phyloP scores from a whole-genome alignment of 495 filamentous ascomycete genomes.

The Neurospora intermedia region DNA sequence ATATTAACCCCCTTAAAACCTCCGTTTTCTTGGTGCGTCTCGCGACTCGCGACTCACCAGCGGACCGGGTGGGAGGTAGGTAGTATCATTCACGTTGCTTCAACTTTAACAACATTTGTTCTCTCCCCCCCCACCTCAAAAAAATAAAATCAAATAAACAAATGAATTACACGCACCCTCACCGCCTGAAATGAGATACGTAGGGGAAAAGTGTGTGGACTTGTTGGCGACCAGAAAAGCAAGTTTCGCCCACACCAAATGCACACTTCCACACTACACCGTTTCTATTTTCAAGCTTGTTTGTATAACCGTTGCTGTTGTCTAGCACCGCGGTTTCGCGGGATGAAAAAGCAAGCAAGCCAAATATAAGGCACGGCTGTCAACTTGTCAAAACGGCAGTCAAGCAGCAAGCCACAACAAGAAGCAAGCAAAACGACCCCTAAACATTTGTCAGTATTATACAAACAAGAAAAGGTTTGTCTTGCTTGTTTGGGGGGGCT shows the following conservation, averaged over 20 bases:
- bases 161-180: conserved; percentile 1
- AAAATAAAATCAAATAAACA: not conserved
- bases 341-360: not conserved
- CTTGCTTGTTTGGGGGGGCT: not conserved
- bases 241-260: not conserved
- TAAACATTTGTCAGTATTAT: not conserved
- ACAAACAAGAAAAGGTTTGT: not conserved
- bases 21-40: not conserved
- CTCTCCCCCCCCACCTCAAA: no score
- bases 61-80: not conserved
- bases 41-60: not conserved
- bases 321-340: not conserved
- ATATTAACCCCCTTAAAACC: not conserved
- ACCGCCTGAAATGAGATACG: conserved; percentile 10
- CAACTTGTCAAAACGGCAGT: not conserved
- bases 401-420: not conserved
- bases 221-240: not conserved
- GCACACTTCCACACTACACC: not conserved
- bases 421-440: not conserved
- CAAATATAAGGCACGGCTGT: not conserved
- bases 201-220: not conserved
- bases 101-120: not conserved
- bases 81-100: not conserved
- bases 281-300: not conserved
- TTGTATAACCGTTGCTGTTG: not conserved